A percentile compares a stretch with the other conserved stretches of the same genome.
Evolutionary conservation across 2,329 filamentous ascomycete species (phyloP).

Genomic region (Chaetomium olivaceum): DNA sequence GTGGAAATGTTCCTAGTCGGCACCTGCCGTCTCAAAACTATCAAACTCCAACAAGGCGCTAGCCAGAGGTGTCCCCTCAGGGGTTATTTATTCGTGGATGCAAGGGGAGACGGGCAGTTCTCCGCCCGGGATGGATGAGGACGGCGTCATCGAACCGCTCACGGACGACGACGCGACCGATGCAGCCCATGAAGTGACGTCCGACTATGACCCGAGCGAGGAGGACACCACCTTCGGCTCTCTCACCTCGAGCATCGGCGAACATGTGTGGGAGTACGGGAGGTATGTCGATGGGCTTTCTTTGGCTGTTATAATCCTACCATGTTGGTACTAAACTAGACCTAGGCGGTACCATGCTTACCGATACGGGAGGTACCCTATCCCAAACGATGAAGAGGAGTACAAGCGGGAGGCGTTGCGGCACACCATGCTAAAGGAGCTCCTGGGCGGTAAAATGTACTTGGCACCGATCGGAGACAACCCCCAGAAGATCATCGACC

Average conservation of each 20-base stretch:
- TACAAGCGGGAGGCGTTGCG: constrained; percentile 51
- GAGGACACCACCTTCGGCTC: constrained; percentile 32
- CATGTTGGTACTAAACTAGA: neutral
- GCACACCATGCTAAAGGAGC: constrained; percentile 51
- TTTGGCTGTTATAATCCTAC: neutral
- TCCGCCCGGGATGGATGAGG: constrained; percentile 30
- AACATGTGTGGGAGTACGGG: constrained; percentile 36
- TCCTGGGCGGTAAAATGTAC: constrained; percentile 46
- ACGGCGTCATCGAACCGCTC: constrained; percentile 27
- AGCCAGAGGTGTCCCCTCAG: neutral
- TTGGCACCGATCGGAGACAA: constrained; percentile 47
- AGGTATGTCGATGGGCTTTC: constrained; percentile 23
- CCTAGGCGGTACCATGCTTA: constrained; percentile 52
- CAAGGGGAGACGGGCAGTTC: constrained; percentile 9
- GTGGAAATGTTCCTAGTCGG: constrained; percentile 4
- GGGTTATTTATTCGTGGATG: constrained; percentile 15
- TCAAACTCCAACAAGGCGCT: neutral
- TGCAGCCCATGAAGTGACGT: constrained; percentile 26
- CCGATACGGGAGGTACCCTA: constrained; percentile 48
- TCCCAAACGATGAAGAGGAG: constrained; percentile 56
- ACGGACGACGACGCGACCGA: constrained; percentile 24
- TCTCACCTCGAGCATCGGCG: constrained; percentile 33
- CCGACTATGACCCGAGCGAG: constrained; percentile 34
- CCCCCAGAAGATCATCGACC: constrained; percentile 52
- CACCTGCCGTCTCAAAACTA: neutral